phyloP scores from a whole-genome alignment of 2,329 filamentous ascomycete species.

The Diaporthe longicolla region DNA sequence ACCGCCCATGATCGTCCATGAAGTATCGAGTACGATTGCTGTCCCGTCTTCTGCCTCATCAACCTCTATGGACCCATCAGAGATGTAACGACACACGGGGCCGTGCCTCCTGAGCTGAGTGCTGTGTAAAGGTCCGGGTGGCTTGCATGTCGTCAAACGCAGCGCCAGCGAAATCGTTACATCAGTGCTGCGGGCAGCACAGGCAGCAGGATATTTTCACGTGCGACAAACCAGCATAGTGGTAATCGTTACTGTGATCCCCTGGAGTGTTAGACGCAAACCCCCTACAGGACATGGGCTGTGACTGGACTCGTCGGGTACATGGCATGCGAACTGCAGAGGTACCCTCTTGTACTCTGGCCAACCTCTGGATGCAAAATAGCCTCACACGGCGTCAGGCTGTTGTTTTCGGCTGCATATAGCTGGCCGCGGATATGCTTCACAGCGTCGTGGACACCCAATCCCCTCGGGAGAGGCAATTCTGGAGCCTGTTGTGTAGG shows the following conservation, averaged over 20 bases:
- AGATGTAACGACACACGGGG: constrained; percentile 1
- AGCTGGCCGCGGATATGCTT: background rate
- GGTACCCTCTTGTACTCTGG: background rate
- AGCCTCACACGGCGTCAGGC: background rate
- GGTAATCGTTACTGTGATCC: background rate
- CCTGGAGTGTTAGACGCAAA: background rate
- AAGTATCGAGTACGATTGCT: background rate
- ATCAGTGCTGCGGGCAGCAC: background rate
- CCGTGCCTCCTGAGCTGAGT: too few species aligned
- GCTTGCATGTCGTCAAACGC: constrained; percentile 11
- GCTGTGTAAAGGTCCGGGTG: background rate
- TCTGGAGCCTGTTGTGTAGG: constrained; percentile 4
- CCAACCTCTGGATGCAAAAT: too few species aligned
- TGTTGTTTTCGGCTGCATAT: background rate
- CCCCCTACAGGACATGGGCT: background rate
- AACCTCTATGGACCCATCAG: background rate
- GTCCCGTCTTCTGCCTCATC: background rate
- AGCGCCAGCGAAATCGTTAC: background rate
- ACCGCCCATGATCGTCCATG: background rate
- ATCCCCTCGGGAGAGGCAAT: background rate
- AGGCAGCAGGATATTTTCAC: constrained; percentile 32
- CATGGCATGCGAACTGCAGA: background rate
- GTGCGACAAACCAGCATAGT: background rate
- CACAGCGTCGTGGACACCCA: background rate
- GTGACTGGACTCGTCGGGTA: constrained; percentile 1